Evolutionary conservation across 2,329 filamentous ascomycete genomes (phyloP).

Genomic region (Colletotrichum coccodes): DNA sequence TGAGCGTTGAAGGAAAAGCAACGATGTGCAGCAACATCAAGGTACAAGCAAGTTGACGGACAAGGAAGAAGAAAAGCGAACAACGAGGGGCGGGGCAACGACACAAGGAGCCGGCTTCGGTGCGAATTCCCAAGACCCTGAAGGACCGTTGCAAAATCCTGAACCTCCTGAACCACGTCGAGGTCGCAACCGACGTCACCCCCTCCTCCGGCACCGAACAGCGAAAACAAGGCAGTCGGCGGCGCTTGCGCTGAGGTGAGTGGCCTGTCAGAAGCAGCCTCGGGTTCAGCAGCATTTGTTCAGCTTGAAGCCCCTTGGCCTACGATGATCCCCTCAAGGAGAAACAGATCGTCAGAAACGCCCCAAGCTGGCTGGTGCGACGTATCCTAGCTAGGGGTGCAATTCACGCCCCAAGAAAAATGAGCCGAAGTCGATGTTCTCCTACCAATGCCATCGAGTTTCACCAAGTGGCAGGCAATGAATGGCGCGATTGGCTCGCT

Average conservation of each 20-base stretch:
- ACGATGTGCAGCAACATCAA: neutral
- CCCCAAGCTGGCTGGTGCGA: neutral
- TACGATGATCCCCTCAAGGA: constrained; percentile 1
- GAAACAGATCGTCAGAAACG: neutral
- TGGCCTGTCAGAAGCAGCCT: constrained; percentile 19
- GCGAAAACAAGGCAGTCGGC: neutral
- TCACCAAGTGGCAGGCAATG: neutral
- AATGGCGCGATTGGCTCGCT: too few relatives aligned
- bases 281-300: neutral
- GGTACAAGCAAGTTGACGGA: neutral
- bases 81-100: too few relatives aligned
- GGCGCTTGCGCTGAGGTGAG: neutral
- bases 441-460: neutral
- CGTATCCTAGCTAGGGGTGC: neutral
- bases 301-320: neutral
- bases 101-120: neutral
- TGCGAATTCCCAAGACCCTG: neutral
- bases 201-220: neutral
- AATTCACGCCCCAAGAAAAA: neutral
- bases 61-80: neutral
- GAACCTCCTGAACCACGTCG: too few relatives aligned
- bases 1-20: neutral
- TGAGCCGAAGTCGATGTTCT: neutral
- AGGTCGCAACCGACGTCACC: neutral
- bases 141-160: neutral